Conservation (phyloP, 257 asterid species). For the Petunia secreta region DNA sequence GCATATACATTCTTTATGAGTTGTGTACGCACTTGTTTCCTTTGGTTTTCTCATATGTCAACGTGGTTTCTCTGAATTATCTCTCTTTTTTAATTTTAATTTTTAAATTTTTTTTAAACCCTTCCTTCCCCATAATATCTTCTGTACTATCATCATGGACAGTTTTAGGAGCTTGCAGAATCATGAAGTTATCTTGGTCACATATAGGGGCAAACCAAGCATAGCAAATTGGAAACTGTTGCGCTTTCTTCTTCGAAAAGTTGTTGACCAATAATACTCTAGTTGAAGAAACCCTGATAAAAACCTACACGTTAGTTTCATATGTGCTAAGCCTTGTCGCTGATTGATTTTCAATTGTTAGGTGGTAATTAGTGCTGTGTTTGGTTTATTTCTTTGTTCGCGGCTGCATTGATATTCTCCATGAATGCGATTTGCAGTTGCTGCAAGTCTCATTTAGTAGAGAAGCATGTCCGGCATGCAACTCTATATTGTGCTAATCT, state of each 20-base stretch:
- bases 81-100: background rate
- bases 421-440: background rate
- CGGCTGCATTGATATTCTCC: background rate
- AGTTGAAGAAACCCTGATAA: slow-evolving; percentile 1
- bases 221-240: background rate
- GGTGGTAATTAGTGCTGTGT: background rate
- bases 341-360: background rate
- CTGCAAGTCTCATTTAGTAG: background rate
- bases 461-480: background rate
- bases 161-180: background rate
- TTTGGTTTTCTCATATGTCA: background rate
- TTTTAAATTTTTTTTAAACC: background rate
- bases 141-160: background rate
- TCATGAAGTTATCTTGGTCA: background rate
- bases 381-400: background rate
- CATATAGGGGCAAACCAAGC: background rate
- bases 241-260: background rate
- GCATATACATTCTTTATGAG: background rate
- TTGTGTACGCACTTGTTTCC: background rate
- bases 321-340: background rate
- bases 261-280: background rate
- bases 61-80: background rate
- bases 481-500: background rate
- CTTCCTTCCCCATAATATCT: background rate
- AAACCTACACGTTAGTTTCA: background rate